Percentiles rank a stretch among this genome's conserved stretches.
Conservation (phyloP, 345 rosid species). For the Murraya paniculata region DNA sequence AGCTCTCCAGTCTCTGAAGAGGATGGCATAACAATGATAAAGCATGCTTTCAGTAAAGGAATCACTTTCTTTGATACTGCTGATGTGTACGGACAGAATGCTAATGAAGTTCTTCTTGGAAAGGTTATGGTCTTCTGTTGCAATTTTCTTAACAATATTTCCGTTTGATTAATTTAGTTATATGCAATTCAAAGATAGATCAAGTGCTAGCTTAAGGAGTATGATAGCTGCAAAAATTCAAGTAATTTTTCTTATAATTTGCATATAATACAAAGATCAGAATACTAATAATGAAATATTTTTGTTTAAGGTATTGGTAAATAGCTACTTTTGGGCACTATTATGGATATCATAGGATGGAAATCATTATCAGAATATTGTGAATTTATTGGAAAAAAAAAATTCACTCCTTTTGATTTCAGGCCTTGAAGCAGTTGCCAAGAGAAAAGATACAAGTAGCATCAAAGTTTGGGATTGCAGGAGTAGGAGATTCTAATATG, state of each 20-base stretch:
- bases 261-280: neutral
- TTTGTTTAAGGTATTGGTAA: neutral
- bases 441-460: constrained; percentile 32
- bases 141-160: too few relatives aligned
- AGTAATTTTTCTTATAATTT: neutral
- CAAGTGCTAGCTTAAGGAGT: neutral
- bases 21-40: neutral
- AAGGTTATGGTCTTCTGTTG: neutral
- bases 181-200: too few relatives aligned
- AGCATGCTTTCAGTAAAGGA: constrained; percentile 36
- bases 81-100: constrained; percentile 28
- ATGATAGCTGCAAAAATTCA: neutral
- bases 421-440: constrained; percentile 32
- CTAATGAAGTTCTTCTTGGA: constrained; percentile 23
- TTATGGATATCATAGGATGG: neutral
- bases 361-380: neutral
- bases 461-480: constrained; percentile 25
- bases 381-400: too few relatives aligned
- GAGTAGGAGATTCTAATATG: neutral
- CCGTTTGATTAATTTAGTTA: neutral
- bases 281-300: neutral
- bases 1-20: neutral
- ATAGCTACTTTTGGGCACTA: neutral
- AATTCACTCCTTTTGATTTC: neutral
- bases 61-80: constrained; percentile 41